Evolutionary conservation across 257 asterid genomes (phyloP), one percentile per base, ranked within the genome.

Genomic region (Anisodus acutangulus): DNA sequence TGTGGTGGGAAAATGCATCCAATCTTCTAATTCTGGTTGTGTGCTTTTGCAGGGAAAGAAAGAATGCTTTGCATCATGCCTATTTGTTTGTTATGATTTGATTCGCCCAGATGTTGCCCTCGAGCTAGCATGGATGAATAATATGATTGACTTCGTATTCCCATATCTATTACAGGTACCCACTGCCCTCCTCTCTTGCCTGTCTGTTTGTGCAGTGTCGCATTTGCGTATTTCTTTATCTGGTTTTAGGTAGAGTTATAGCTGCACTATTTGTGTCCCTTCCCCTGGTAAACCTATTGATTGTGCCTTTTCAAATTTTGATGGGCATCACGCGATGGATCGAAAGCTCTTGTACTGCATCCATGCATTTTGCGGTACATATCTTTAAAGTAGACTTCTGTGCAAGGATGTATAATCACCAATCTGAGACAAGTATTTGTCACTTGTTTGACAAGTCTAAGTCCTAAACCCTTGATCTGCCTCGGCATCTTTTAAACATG

Each of bases 31-130:
- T 53, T 53, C 49, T 78, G 53, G 31, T 53, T 78, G 22, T 78
- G 64, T n/a, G 82, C 82, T 53, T 85, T 72, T 88, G 90, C 90
- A 97, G 99, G 99, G 99, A 39, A 97, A 97, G 93, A 97, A 95
- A 94, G 99, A 97, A 87, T 97, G 99, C 90, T 97, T 95, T 26
- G 95, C 99, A 0, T 95, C 99, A 3, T 97, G 99, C 96, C 98
- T 97, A 85, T 97, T 95, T 86, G 99, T 97, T 81, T 97, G 99
- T 86, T 97, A 97, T 37, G 99, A 97, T 81, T 88, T 95, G 89
- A 92, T 97, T 67, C 99, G 99, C 62, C 86, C 96, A 2, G 99
- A 97, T 87, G 98, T 97, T 81, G 99, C 94, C n/a, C 96, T 97
- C 79, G 99, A 97, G 87, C 97, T 97, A 41, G 98, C 98, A 74